Percentiles rank a stretch among this genome's conserved stretches.
These are phyloP conservation scores for Colletotrichum karsti DNA, from an alignment of 2,329 filamentous ascomycete genomes.

Conservation along the genomic window DNA sequence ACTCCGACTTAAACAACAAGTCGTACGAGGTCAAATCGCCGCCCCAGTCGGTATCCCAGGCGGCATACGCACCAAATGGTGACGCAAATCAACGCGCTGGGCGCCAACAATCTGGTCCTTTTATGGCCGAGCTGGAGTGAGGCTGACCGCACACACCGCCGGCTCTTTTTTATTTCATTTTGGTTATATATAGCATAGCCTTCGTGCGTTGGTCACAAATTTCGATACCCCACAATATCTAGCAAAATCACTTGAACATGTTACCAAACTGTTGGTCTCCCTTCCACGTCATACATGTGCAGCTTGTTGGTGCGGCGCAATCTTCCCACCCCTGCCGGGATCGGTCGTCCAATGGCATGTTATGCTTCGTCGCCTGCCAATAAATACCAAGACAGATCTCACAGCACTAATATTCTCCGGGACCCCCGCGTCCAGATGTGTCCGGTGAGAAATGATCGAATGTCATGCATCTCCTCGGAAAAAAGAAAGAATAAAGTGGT, in stretches of 20 bases:
- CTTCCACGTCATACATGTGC: neutral
- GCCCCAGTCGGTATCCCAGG: neutral
- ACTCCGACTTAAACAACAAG: neutral
- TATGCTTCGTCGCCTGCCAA: neutral
- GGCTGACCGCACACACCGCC: neutral
- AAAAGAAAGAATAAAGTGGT: too few species aligned
- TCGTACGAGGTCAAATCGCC: neutral
- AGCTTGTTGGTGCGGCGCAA: neutral
- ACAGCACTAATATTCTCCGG: too few species aligned
- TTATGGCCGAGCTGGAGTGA: conserved; percentile 23
- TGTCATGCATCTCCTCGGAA: too few species aligned
- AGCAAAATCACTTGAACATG: neutral
- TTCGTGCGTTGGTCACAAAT: neutral
- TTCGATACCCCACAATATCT: neutral
- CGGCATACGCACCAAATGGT: neutral
- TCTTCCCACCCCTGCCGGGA: neutral
- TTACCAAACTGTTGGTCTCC: too few species aligned
- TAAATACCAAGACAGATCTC: too few species aligned
- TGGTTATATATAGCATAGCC: neutral
- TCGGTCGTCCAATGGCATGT: conserved; percentile 10
- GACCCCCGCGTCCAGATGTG: too few species aligned
- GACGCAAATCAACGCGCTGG: neutral
- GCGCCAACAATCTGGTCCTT: conserved; percentile 4
- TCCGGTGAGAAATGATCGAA: too few species aligned
- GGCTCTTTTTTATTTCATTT: neutral